Base-by-base conservation (phyloP, 768 basidiomycete genomes). In the Leccinum olivaceopallidum region DNA sequence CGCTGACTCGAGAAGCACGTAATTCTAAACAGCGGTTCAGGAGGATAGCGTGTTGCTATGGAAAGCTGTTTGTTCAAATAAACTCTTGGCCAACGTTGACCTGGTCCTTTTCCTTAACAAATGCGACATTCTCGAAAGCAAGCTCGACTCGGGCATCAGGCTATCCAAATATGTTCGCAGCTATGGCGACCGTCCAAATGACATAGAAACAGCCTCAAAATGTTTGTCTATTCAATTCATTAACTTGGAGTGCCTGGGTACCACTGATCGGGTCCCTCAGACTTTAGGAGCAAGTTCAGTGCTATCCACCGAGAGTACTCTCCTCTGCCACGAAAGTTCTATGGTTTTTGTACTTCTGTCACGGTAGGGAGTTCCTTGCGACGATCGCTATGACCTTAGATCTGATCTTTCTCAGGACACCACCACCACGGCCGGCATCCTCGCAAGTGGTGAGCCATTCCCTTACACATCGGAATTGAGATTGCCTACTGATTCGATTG, bases 71-170 rank as follows among this genome's bases (percentile, higher is more conserved):
- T 88, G 87, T 63, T 81, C 83, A 30, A 91, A 91, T 75, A 84
- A 81, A 66, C 81, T 92, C 26, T 79, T 93, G 5, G 84, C 83
- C 49, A 78, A 82, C 50, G 89, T 91, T 32, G 87, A 89, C 64
- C 77, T 92, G 36, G 87, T 92, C 61, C 78, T 92, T 51, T 93
- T 92, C 77, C 77, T 93, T 56, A 93, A 92, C 76, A 93, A 93
- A 71, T 87, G 87, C 60, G 90, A 92, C 67, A 88, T 92, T 60
- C 75, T 92, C 57, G 83, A 82, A 61, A 66, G 78, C 50, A 92
- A 92, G 67, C 81, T 92, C 12, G 74, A 77, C 20, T 79, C 87
- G 1, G 90, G 90, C 32, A 80, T 89, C 59, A 79, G 80, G 60
- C 75, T 92, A 32, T 74, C 79, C 36, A 85, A 87, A 69, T 88